Percentiles rank a stretch among this genome's conserved stretches.
These are phyloP conservation scores for Tolypocladium album DNA, from an alignment of 2,329 filamentous ascomycete species.

Conservation along the genomic window DNA sequence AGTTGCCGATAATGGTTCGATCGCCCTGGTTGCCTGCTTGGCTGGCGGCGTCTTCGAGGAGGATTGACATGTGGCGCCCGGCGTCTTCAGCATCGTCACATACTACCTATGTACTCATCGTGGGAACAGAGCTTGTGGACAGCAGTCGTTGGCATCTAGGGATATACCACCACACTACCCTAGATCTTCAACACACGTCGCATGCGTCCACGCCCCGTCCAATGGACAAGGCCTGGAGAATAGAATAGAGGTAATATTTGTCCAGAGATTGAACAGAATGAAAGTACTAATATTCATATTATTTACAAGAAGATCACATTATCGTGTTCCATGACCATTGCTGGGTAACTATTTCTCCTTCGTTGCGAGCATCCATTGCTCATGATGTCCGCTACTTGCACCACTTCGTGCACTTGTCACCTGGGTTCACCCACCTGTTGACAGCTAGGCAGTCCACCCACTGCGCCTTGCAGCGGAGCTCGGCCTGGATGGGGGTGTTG, in stretches of 20 bases:
- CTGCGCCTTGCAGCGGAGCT: slow-evolving; percentile 35
- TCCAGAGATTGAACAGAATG: not conserved
- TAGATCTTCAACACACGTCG: not conserved
- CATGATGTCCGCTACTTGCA: slow-evolving; percentile 12
- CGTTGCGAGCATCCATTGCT: not conserved
- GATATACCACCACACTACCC: not conserved
- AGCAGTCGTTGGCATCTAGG: not conserved
- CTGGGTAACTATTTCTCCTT: not conserved
- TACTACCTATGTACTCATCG: not conserved
- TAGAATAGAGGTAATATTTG: not conserved
- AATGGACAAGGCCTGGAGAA: too few species aligned
- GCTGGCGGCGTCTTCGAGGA: not conserved
- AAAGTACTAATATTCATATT: not conserved
- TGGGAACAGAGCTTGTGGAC: not conserved
- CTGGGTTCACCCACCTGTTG: slow-evolving; percentile 27
- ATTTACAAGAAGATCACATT: not conserved
- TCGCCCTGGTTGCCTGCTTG: not conserved
- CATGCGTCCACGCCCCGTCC: not conserved
- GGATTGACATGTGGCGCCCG: too few species aligned
- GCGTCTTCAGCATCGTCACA: too few species aligned
- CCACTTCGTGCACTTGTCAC: slow-evolving; percentile 28
- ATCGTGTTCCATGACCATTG: too few species aligned
- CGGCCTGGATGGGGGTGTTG: slow-evolving; percentile 19
- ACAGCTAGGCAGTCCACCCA: slow-evolving; percentile 34
- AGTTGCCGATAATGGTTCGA: not conserved